Evolutionary conservation across 495 filamentous ascomycete genomes (phyloP), one percentile per base, ranked within the genome.

Genomic region (Trichocladium antarcticum): DNA sequence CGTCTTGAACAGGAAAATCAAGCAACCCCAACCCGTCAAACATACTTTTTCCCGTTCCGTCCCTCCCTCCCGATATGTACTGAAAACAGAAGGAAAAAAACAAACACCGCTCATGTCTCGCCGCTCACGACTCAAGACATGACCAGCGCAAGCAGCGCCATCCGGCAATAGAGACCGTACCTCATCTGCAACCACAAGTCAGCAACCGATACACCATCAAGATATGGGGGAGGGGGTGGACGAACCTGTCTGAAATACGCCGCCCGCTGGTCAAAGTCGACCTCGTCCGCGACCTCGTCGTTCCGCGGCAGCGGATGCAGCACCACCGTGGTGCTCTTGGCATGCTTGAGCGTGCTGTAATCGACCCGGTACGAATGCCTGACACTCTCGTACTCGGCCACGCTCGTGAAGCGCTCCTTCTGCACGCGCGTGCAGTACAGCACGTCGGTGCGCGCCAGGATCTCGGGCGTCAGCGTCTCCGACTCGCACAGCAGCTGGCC

Each of bases 171-270:
- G 46, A 98, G 80, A 50, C 92, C 92, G 70, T 97, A 96, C 67
- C 82, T 78, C 92, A 98, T 98, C 93, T 98, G 61, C 11, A 47
- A 56, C 42, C 0, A 27, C 21, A 15, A 32, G 59, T 74, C 62
- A 73, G 71, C 72, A 63, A 19, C 8, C 15, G 11, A 11, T 42
- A 17, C 17, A 22, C 8, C 31, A 35, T n/a, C 27, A 9, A 37
- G 29, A 19, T 11, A 43, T 41, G 15, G 15, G 37, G 4, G 20
- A 41, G 53, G 46, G 39, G 27, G 41, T 35, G 6, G 21, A 77
- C 83, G 74, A 71, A 95, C 92, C 83, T 98, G 92, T 85, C 92
- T 81, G 68, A 97, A 97, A 74, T 98, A 98, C 47, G 93, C 92
- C 29, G 92, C 90, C 60, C 92, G 74, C 67, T 90, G 86, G 73